Percentiles rank a stretch among this genome's conserved stretches.
Evolutionary conservation across 169 alveolate genomes (phyloP).

Genomic region (Sarcocystis neurona): DNA sequence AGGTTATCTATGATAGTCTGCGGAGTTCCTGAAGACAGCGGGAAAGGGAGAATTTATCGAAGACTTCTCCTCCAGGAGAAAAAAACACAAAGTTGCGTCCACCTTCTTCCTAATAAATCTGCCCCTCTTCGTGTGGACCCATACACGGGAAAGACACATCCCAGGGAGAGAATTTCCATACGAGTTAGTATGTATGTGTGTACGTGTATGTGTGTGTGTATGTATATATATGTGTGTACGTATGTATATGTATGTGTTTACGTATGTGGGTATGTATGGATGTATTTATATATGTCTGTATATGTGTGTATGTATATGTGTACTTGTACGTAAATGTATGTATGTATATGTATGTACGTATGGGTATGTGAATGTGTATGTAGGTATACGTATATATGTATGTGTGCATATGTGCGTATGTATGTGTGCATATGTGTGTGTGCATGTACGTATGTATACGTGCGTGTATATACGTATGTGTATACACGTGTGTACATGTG

Average conservation of each 20-base stretch:
- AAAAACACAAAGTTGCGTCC: too few relatives aligned
- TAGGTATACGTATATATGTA: not conserved
- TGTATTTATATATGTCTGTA: not conserved
- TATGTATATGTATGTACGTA: not conserved
- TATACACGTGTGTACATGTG: not conserved
- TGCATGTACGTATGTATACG: not conserved
- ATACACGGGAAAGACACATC: too few relatives aligned
- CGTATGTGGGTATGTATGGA: not conserved
- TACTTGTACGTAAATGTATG: not conserved
- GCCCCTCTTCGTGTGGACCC: too few relatives aligned
- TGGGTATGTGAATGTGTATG: not conserved
- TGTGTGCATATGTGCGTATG: not conserved
- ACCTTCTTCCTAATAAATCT: too few relatives aligned
- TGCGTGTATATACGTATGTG: not conserved
- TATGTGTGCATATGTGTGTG: not conserved
- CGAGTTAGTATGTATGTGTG: too few relatives aligned
- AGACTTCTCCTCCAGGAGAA: not conserved
- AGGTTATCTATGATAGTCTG: slow-evolving; percentile 91
- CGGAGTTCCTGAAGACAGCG: slow-evolving; percentile 78
- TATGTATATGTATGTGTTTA: too few relatives aligned
- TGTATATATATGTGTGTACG: too few relatives aligned
- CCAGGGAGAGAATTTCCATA: too few relatives aligned
- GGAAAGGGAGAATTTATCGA: not conserved
- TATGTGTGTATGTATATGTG: not conserved
- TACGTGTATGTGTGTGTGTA: too few relatives aligned